Base-by-base conservation (phyloP, 345 rosid genomes). In the Zanthoxylum bungeanum region DNA sequence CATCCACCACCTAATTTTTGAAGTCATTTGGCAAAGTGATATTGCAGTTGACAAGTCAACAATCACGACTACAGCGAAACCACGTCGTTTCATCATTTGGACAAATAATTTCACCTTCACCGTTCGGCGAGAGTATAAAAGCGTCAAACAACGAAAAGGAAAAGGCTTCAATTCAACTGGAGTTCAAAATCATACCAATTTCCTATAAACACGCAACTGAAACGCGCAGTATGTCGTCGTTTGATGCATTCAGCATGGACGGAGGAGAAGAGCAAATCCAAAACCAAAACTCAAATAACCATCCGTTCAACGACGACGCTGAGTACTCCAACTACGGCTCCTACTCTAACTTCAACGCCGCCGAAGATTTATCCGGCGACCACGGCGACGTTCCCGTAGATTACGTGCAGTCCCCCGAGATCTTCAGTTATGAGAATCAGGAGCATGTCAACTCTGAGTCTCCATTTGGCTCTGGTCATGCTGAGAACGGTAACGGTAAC, bases 401-500 rank as follows among this genome's bases (percentile, higher is more conserved):
- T 56, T 64, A 56, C 40, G 72, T 42, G 17, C 64, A 69, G n/a
- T 70, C 73, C 33, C 66, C 73, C 25, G 73, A 70, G 70, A 70
- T 72, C 51, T 88, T 82, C 64, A 89, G 88, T 1, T 78, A 78
- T 40, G 85, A 77, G 53, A 85, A 80, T 81, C 88, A 85, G n/a
- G 75, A 58, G 34, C 68, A 86, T 69, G 72, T 71, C 68, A 82
- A 69, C 81, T 71, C 90, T 1, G 79, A 82, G 66, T 77, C 86
- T 37, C 83, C 91, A 17, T 90, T 76, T 79, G 83, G 77, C 16
- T 69, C 87, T 55, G 72, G 77, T 33, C 85, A 73, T 50, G 85
- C 62, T 1, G 88, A 83, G 56, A 87, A 85, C 64, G 92, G 91
- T 5, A 82, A 79, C 72, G 92, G 91, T 5, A 82, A 78, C 55